These are phyloP conservation scores for Peronospora belbahrii DNA, from an alignment of 352 stramenopile genomes.

Conservation along the genomic window DNA sequence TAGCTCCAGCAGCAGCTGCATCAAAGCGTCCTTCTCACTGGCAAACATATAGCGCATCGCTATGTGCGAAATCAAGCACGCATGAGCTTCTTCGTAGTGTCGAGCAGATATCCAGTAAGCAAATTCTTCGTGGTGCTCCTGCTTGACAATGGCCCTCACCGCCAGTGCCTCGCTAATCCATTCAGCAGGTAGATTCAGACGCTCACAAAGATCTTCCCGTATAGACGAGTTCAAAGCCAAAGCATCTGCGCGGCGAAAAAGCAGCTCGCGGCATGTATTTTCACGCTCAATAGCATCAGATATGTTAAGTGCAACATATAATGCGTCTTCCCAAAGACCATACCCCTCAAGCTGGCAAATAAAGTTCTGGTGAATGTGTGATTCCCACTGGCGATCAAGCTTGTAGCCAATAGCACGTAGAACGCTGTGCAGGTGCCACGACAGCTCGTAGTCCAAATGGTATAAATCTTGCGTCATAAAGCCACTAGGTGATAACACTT, in stretches of 20 bases:
- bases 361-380: constrained; percentile 76
- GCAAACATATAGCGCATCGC: constrained; percentile 54
- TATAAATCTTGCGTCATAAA: constrained; percentile 25
- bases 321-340: constrained; percentile 56
- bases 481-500: constrained; percentile 51
- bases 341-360: constrained; percentile 65
- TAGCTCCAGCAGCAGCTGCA: constrained; percentile 46
- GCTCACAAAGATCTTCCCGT: constrained; percentile 45
- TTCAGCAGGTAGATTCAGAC: constrained; percentile 41
- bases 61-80: constrained; percentile 48
- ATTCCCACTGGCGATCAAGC: constrained; percentile 65
- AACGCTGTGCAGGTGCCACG: constrained; percentile 71
- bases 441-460: constrained; percentile 70
- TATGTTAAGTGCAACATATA: constrained; percentile 80
- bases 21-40: constrained; percentile 47
- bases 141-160: constrained; percentile 38
- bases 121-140: constrained; percentile 56
- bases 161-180: constrained; percentile 70
- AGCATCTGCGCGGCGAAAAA: constrained; percentile 61
- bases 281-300: constrained; percentile 45
- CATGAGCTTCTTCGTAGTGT: constrained; percentile 55
- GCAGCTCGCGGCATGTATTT: constrained; percentile 44
- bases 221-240: constrained; percentile 27
- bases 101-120: constrained; percentile 62
- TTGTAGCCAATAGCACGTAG: constrained; percentile 67